Conservation (phyloP, 805 yeast species). For the Hanseniaspora pseudoguilliermondii region DNA sequence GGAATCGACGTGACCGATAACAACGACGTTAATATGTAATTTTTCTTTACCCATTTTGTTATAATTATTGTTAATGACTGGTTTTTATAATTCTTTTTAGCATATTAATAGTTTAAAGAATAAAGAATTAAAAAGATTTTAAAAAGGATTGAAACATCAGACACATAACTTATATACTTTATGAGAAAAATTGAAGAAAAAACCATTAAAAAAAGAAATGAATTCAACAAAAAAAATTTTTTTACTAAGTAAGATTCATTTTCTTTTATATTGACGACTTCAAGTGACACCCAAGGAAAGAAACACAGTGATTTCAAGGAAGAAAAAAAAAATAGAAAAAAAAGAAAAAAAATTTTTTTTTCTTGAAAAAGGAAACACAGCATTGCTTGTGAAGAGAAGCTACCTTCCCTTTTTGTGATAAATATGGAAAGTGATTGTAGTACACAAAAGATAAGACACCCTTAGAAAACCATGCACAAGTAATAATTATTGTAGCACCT, state of each 20-base stretch:
- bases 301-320: background rate
- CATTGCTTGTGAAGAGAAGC: background rate
- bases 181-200: background rate
- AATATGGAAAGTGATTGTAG: background rate
- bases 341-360: too few relatives aligned
- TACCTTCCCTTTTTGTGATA: background rate
- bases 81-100: background rate
- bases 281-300: background rate
- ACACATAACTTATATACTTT: background rate
- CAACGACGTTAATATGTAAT: constrained; percentile 98
- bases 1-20: constrained; percentile 99
- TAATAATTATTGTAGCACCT: too few relatives aligned
- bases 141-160: background rate
- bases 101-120: too few relatives aligned
- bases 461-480: background rate
- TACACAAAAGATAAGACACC: background rate
- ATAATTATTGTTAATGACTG: constrained; percentile 15
- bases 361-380: too few relatives aligned
- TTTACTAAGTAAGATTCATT: background rate
- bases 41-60: constrained; percentile 75
- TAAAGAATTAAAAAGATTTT: background rate
- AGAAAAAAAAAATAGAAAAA: background rate
- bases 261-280: background rate
- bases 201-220: background rate
- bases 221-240: background rate